Percentiles rank a stretch among this genome's conserved stretches.
These are phyloP conservation scores for Apophysomyces ossiformis DNA, from an alignment of 371 early-diverging fungal genomes.

Conservation along the genomic window DNA sequence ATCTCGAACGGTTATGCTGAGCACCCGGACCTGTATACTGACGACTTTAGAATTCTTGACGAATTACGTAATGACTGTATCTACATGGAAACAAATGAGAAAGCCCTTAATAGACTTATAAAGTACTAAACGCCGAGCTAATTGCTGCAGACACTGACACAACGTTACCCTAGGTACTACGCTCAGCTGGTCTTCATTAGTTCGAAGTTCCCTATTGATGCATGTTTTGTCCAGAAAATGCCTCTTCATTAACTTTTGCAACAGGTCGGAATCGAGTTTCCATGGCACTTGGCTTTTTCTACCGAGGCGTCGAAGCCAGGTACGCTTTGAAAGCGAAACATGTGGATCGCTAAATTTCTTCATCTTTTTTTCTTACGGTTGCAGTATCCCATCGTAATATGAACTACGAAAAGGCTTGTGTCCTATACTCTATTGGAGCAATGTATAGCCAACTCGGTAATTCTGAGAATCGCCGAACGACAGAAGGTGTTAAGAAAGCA, in stretches of 20 bases:
- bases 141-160: constrained; percentile 1
- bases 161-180: constrained; percentile 64
- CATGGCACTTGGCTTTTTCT: constrained; percentile 65
- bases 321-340: constrained; percentile 6
- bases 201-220: constrained; percentile 86
- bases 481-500: constrained; percentile 78
- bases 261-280: constrained; percentile 71
- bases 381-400: constrained; percentile 65
- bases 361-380: background rate
- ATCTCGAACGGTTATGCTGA: constrained; percentile 80
- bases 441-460: constrained; percentile 79
- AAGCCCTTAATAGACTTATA: constrained; percentile 68
- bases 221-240: constrained; percentile 36
- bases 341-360: too few relatives aligned
- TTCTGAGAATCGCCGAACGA: constrained; percentile 62
- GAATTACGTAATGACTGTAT: constrained; percentile 77
- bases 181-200: constrained; percentile 83
- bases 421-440: constrained; percentile 85
- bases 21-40: constrained; percentile 84
- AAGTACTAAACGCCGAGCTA: constrained; percentile 49
- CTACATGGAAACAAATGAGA: constrained; percentile 70
- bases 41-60: constrained; percentile 84
- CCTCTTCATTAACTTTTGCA: background rate
- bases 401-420: constrained; percentile 81
- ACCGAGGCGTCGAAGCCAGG: constrained; percentile 37